Base-by-base conservation (phyloP, 192 early-diverging fungal genomes). In the Gonapodya sp. region DNA sequence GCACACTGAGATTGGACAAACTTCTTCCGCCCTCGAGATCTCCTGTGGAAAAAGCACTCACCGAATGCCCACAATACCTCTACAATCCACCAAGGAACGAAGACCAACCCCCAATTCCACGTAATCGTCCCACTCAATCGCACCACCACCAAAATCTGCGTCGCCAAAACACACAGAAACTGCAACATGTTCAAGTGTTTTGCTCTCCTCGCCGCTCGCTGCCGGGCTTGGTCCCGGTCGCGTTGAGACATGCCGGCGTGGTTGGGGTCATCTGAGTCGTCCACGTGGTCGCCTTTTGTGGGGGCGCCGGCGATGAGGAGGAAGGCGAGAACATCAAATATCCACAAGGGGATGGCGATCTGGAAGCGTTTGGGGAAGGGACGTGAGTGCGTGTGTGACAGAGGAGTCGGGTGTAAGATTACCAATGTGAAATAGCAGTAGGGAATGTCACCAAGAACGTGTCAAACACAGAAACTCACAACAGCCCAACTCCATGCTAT, bases 261-360 rank as follows among this genome's bases (percentile, higher is more conserved):
- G 46, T 64, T 64, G 46, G 46, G 46, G 24, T 64, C 46, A 24
- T 64, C 46, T 24, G 8, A 8, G 2, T 18, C 75, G 75, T 77
- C 75, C 75, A 18, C 2, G 75, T 32, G 75, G 18, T 77, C 75
- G 16, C 75, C 75, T 33, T 77, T 34, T 16, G 18, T 34, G 46
- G 46, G 46, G 8, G 46, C 46, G 8, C 46, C 46, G 46, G 46
- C 46, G 46, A 77, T 77, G 75, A 77, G 75, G 75, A 77, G 31
- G 34, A 77, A 32, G 2, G 34, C 75, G 8, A 77, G 75, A 33
- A 32, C 46, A 24, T 64, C 46, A 24, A 64, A 64, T 64, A 64
- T 64, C 46, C 46, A 64, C 24, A 64, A 16, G 8, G 46, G 46
- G 46, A 64, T 64, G 46, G 8, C 46, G 46, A 64, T 64, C 46